These are phyloP conservation scores for Pycnococcus provasolii DNA, from an alignment of 139 green algal genomes.

Conservation along the genomic window DNA sequence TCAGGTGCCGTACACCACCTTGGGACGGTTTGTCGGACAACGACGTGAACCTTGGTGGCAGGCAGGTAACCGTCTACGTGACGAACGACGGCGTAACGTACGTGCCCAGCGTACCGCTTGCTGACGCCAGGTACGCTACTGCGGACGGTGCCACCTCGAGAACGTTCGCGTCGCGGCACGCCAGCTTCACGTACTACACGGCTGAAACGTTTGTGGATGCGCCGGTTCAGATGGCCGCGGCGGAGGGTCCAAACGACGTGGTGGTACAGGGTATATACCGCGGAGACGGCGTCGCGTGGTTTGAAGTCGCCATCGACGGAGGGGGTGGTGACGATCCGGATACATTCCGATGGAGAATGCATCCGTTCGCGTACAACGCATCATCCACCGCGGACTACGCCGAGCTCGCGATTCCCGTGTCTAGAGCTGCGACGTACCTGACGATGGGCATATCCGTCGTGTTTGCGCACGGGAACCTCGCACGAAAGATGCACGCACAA, in stretches of 20 bases:
- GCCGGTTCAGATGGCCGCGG: not conserved
- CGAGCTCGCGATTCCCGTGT: not conserved
- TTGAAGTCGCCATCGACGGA: slow-evolving; percentile 4
- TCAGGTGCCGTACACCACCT: not conserved
- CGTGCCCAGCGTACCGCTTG: not conserved
- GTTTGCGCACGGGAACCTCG: no score
- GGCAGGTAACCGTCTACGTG: slow-evolving; percentile 16
- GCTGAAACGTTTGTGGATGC: not conserved
- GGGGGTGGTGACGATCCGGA: not conserved
- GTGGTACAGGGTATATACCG: not conserved
- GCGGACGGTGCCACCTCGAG: not conserved
- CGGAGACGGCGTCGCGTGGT: slow-evolving; percentile 9
- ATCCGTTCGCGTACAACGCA: not conserved
- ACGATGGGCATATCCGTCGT: no score
- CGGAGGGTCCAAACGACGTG: not conserved
- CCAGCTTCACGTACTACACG: slow-evolving; percentile 8
- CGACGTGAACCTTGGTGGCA: not conserved
- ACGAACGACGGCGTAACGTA: slow-evolving; percentile 13
- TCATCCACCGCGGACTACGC: not conserved
- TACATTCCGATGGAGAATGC: slow-evolving; percentile 8
- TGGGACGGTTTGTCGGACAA: not conserved
- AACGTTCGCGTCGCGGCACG: not conserved
- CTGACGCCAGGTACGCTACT: not conserved
- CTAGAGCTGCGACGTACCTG: no score
- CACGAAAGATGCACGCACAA: no score